Percentiles rank a stretch among this genome's conserved stretches.
phyloP scores from a whole-genome alignment of 2,329 filamentous ascomycete genomes.

The Achaetomium macrosporum region DNA sequence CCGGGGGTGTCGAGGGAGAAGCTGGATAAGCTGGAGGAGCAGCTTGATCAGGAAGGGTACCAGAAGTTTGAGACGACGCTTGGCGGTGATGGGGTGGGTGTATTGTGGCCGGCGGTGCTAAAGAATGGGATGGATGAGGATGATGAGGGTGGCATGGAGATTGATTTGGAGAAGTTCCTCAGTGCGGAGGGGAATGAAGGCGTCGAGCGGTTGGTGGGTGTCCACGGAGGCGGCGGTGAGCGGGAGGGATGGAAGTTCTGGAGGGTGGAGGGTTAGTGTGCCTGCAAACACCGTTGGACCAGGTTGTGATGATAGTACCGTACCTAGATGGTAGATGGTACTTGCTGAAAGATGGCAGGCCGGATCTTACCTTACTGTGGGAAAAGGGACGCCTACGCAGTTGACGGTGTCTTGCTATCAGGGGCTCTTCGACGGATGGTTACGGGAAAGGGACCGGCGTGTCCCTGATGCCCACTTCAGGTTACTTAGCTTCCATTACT shows the following conservation, averaged over 20 bases:
- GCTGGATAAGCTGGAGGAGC: conserved; percentile 57
- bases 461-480: background rate
- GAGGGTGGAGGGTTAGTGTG: conserved; percentile 50
- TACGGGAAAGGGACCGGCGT: background rate
- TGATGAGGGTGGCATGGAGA: conserved; percentile 78
- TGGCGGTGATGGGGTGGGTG: conserved; percentile 87
- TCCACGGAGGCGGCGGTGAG: conserved; percentile 61
- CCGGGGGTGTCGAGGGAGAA: conserved; percentile 54
- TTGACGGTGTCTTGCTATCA: too few relatives aligned
- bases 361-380: too few relatives aligned
- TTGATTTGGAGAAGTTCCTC: conserved; percentile 78
- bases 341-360: background rate
- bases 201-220: conserved; percentile 81
- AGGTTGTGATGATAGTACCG: background rate
- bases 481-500: background rate
- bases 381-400: too few relatives aligned
- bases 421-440: background rate
- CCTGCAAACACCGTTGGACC: background rate
- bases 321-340: too few relatives aligned
- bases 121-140: conserved; percentile 78
- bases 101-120: conserved; percentile 86
- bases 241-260: conserved; percentile 84
- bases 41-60: conserved; percentile 67
- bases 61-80: conserved; percentile 82
- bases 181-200: conserved; percentile 78